Base-by-base conservation (phyloP, 176 grass and related monocot genomes). In the Otatea glauca region DNA sequence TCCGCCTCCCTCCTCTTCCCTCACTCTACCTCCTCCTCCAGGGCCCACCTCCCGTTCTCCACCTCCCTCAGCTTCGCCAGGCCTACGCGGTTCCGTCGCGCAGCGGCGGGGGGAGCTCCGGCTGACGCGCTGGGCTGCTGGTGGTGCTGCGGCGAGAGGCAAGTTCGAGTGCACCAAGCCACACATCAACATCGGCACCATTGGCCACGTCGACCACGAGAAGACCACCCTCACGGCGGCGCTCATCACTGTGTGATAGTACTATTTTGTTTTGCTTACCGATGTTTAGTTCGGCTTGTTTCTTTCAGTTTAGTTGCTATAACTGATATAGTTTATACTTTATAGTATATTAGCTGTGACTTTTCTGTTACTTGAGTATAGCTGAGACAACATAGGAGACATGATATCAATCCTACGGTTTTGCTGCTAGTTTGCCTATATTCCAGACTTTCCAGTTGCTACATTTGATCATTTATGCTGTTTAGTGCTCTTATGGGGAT, bases 151-250 rank as follows among this genome's bases (percentile, higher is more conserved):
- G 5, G 96, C 96, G 43, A 87, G 96, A 79, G 90, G 84, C 4
- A 99, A 96, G 85, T 99, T 96, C 84, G 93, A 99, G 91, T 85
- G 96, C 61, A 99, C 81, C 51, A 99, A 99, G 84, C 96, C 93
- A 20, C 96, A 99, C 79, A 76, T 99, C 58, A 99, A 99, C 91
- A 99, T 99, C 70, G 96, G 96, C 83, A 99, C 96, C 81, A 99
- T 99, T 20, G 96, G 93, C 32, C 96, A 96, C 81, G 96, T 99
- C 84, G 96, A 99, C 96, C 96, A 99, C 81, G 96, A 93, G 25
- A 99, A 99, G 81, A 99, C 96, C 70, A 96, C 93, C 50, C 91
- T 99, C 43, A 99, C 96, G 2, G 96, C 96, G 4, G 93, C 96
- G n/a, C 88, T 99, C 67, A n/a, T n/a, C n/a, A 37, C 17, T 34